Base-by-base conservation (phyloP, 805 yeast genomes). In the Saccharomycopsis synnaedendra region DNA sequence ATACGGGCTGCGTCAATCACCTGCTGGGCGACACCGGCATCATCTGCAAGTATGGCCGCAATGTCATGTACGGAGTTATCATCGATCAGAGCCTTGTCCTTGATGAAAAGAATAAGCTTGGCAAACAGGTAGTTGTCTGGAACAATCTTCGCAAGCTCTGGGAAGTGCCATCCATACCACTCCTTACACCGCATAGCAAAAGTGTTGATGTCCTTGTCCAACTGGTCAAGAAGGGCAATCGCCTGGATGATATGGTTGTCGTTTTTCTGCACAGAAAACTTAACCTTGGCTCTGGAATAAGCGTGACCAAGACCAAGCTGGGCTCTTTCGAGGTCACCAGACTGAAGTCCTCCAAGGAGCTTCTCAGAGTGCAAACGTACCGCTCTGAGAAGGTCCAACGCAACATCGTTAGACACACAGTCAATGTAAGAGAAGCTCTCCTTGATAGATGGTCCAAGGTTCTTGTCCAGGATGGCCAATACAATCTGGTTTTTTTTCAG, bases 141-240 rank as follows among this genome's bases (percentile, higher is more conserved):
- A 46, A 85, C 94, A 60, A 89, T 76, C 70, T 84, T 85, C 59
- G 94, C 93, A 70, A 88, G 78, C 72, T 88, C 97, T 51, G 97
- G 97, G 81, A 93, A 88, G 66, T 88, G 97, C 97, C 97, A 88
- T 60, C 96, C 95, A 71, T 88, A 88, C 97, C 97, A 88, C 71
- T 88, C 97, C 72, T 88, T 86, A 57, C 85, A 93, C 70, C 97
- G 81, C 97, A 88, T 88, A 51, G 96, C 82, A 66, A 85, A 93
- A 52, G 96, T 89, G 75, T 93, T 93, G 68, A 93, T 84, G 66
- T 93, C 98, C 72, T 94, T 94, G 71, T 93, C 98, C 61, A 93
- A 80, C 71, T 93, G 96, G 65, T 94, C 98, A 61, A 93, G 78
- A 58, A 90, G 75, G 44, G 98, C 97, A 72, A 93, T 93, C 46